Evolutionary conservation across 345 rosid species (phyloP), one percentile per base, ranked within the genome.

Genomic region (Pistacia atlantica): DNA sequence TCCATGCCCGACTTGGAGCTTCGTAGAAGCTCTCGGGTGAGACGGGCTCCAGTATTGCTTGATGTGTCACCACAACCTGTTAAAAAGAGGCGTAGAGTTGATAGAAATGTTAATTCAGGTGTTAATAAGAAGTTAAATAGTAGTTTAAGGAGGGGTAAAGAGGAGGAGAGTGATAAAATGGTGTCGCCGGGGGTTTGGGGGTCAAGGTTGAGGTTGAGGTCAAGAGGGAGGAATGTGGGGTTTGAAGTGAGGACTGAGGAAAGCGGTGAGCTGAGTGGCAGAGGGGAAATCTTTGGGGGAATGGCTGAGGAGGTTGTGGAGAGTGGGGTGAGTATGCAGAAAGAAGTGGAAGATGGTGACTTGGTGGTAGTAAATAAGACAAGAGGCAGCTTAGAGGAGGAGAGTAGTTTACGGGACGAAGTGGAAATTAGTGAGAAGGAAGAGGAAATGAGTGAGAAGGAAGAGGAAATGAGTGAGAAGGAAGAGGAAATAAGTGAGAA

Each of bases 41-140:
- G 97, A 38, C 82, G 90, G 59, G 85, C 90, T 13, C 99, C 98
- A 0, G 83, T 83, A 20, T 33, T 92, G 78, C 86, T 95, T 25
- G 99, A 95, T 83, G 93, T 83, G 22, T 95, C 98, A 5, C 97
- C 99, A 63, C 81, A 89, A 9, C 95, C 97, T 1, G 83, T 81
- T 5, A 93, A 82, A 87, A 93, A 82, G 84, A 80, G 92, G 83
- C 79, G 57, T 38, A 89, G 77, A 79, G 58, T 64, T 28, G 77
- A 75, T 61, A 85, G 74, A 77, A 83, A 45, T 64, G 82, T 79
- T 67, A 73, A 25, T 52, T 68, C 59, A 33, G 52, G 75, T 72
- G 75, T 48, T 63, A 69, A 64, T 52, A 79, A 67, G 72, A 75
- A 22, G 11, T 37, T 63, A 22, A 67, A 45, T 67, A 58, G 75